A percentile compares a stretch with the other conserved stretches of the same genome.
phyloP scores from a whole-genome alignment of 2,329 filamentous ascomycete species.

The Trichophyton rubrum region DNA sequence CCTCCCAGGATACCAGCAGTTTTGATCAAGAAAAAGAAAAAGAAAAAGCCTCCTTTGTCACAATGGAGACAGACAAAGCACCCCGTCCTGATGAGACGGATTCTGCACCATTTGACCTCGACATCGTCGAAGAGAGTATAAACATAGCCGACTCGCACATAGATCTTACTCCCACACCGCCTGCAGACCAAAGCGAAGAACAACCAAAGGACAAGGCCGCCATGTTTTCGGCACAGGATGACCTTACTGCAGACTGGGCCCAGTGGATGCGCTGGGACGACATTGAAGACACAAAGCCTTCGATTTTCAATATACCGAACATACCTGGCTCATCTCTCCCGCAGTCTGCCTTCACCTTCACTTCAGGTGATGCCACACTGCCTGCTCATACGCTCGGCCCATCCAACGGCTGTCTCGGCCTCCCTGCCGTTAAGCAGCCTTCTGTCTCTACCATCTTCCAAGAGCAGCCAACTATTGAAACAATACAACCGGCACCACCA shows the following conservation, averaged over 20 bases:
- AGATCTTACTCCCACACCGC: conserved; percentile 6
- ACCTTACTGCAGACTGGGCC: conserved; percentile 30
- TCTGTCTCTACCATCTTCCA: conserved; percentile 6
- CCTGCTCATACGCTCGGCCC: conserved; percentile 4
- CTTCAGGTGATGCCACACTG: conserved; percentile 7
- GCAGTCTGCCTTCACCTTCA: conserved; percentile 1
- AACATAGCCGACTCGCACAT: conserved; percentile 1
- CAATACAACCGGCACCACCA: background rate
- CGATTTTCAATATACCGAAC: conserved; percentile 12
- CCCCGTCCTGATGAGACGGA: background rate
- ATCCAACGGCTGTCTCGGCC: background rate
- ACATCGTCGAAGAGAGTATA: background rate
- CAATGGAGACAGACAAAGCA: background rate
- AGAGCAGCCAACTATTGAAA: background rate
- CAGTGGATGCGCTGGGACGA: conserved; percentile 38
- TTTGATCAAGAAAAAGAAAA: background rate
- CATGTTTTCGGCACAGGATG: conserved; percentile 14
- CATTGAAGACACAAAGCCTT: conserved; percentile 21
- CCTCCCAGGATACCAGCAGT: background rate
- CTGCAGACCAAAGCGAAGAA: conserved; percentile 5
- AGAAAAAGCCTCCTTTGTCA: background rate
- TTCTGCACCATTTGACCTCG: background rate
- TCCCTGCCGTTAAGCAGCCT: background rate
- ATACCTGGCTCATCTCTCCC: background rate
- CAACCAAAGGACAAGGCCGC: background rate